phyloP scores from a whole-genome alignment of 1,139 yeast species.

The Kodamaea derodonti region DNA sequence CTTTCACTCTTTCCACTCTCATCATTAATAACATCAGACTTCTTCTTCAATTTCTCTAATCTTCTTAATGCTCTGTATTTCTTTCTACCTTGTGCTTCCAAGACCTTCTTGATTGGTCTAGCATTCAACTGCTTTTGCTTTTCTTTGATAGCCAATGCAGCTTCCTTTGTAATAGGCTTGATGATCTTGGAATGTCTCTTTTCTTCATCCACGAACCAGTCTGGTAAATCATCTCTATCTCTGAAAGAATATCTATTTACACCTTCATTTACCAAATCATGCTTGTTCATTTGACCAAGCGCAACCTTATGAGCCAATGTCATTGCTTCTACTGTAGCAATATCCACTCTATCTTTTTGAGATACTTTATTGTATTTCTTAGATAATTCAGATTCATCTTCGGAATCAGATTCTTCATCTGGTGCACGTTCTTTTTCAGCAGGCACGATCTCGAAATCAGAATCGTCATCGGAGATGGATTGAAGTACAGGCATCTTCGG shows the following conservation, averaged over 20 bases:
- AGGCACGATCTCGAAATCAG: constrained; percentile 20
- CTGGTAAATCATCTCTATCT: constrained; percentile 86
- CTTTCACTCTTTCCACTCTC: constrained; percentile 83
- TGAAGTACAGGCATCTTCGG: neutral
- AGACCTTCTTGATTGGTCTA: constrained; percentile 95
- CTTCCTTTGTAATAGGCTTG: constrained; percentile 95
- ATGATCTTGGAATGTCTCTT: constrained; percentile 76
- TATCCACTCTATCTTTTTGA: constrained; percentile 64
- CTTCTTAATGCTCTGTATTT: constrained; percentile 89
- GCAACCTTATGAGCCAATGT: constrained; percentile 96
- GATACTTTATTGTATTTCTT: constrained; percentile 32
- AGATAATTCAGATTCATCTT: constrained; percentile 36
- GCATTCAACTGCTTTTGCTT: constrained; percentile 90
- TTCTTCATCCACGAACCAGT: constrained; percentile 95
- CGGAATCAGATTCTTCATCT: constrained; percentile 33
- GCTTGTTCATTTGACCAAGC: constrained; percentile 76
- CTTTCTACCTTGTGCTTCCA: constrained; percentile 96
- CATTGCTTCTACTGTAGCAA: constrained; percentile 96
- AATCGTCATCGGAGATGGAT: constrained; percentile 6
- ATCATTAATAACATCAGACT: constrained; percentile 87
- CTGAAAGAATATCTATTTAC: constrained; percentile 89
- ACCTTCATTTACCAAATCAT: constrained; percentile 86
- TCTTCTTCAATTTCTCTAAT: constrained; percentile 87
- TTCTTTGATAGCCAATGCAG: constrained; percentile 86
- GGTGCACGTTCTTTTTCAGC: constrained; percentile 12